Evolutionary conservation across 2,329 filamentous ascomycete genomes (phyloP), one percentile per base, ranked within the genome.

Genomic region (Penicillium sp.): DNA sequence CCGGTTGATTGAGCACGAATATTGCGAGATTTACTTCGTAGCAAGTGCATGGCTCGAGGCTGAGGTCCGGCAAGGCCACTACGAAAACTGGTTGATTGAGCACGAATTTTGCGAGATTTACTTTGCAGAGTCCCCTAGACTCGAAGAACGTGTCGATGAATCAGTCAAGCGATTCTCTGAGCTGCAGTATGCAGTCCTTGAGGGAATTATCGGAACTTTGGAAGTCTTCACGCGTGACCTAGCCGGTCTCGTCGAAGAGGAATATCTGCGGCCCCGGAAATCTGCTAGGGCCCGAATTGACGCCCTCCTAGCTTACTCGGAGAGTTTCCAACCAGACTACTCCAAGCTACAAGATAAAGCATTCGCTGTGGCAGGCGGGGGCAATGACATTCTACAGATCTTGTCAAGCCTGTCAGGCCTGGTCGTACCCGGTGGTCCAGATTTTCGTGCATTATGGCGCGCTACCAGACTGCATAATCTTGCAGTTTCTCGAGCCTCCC

Each of bases 261-360:
- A 61, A 15, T 58, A 57, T 41, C 20, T 60, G 24, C 24, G 10
- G n/a, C 56, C 62, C 37, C 55, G 55, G 18, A 7, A 42, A 13
- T 49, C 49, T 29, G 60, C 60, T 9, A 56, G 55, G 44, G 35
- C 33, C 10, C 62, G 53, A 6, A 49, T 66, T 7, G 56, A 66
- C 37, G 7, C 15, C 2, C 18, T 61, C 15, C 42, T 64, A 6
- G n/a, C 33, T 7, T 28, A 44, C 20, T 9, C 24, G 1, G 3
- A 40, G n/a, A 24, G 24, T 9, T 25, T 54, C 12, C 12, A 48
- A 1, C 2, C 24, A 4, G 18, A 43, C 4, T 65, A 65, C 27
- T 1, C 1, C 0, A 4, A 44, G 3, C 18, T 61, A 25, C 39
- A 46, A 46, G 23, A 24, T 10, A 52, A 51, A 41, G 27, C 29